Conservation (phyloP, 805 yeast genomes). For the Myxozyma neglecta region DNA sequence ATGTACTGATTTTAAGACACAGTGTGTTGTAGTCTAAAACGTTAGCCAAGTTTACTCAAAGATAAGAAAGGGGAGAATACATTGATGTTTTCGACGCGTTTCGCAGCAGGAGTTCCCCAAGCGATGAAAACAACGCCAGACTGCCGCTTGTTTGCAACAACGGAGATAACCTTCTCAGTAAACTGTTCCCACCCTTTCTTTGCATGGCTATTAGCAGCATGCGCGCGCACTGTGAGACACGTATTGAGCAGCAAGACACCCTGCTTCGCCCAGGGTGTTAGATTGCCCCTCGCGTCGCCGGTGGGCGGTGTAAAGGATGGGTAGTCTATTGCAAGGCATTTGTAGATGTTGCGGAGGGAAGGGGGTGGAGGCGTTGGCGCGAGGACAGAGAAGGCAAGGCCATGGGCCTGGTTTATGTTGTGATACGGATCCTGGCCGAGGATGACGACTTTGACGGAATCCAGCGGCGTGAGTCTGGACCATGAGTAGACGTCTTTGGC, state of each 20-base stretch:
- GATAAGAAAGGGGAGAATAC: neutral
- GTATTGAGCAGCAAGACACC: conserved; percentile 90
- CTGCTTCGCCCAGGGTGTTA: conserved; percentile 79
- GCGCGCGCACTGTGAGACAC: conserved; percentile 87
- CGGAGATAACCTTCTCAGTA: conserved; percentile 69
- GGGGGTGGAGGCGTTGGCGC: conserved; percentile 88
- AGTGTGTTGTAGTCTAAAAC: conserved; percentile 34
- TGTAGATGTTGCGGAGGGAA: conserved; percentile 82
- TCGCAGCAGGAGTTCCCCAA: conserved; percentile 78
- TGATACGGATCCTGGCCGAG: conserved; percentile 98
- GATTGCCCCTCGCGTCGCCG: conserved; percentile 63
- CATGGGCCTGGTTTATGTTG: conserved; percentile 90
- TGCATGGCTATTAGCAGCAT: conserved; percentile 89
- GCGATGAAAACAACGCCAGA: conserved; percentile 74
- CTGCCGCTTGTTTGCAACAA: conserved; percentile 43
- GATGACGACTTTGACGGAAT: conserved; percentile 70
- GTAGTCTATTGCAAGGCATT: conserved; percentile 64
- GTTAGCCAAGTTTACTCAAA: neutral
- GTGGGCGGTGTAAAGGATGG: conserved; percentile 56
- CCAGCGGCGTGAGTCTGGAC: conserved; percentile 81
- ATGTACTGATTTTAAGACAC: conserved; percentile 74
- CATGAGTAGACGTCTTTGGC: conserved; percentile 78
- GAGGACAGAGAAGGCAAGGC: conserved; percentile 87
- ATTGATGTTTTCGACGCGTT: conserved; percentile 50
- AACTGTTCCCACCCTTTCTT: conserved; percentile 89